Conservation (phyloP, 73 alveolate species). For the Breviolum minutum region DNA sequence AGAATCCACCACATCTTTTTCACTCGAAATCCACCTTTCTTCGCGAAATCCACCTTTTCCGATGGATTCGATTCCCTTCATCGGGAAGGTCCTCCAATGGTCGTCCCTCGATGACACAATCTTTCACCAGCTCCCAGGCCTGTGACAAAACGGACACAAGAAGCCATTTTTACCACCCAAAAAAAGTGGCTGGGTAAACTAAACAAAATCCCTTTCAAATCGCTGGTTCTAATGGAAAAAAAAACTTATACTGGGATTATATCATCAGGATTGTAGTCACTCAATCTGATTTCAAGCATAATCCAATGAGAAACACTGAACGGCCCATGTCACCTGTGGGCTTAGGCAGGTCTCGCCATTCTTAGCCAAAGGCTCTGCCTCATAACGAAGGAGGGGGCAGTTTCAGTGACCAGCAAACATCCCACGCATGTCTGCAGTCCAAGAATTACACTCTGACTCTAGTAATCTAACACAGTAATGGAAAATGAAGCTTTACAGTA, state of each 20-base stretch:
- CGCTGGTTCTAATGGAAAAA: neutral
- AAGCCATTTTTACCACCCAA: neutral
- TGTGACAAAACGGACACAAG: neutral
- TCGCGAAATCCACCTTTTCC: no score
- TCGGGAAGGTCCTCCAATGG: constrained; percentile 57
- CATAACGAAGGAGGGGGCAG: no score
- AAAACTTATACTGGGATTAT: no score
- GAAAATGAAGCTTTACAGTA: neutral
- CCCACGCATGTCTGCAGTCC: neutral
- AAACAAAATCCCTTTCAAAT: neutral
- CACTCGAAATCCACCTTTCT: no score
- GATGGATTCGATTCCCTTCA: no score
- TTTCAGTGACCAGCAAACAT: neutral
- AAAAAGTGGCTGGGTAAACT: neutral
- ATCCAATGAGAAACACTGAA: neutral
- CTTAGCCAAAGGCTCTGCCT: constrained; percentile 81
- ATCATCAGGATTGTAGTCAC: no score
- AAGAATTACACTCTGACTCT: neutral
- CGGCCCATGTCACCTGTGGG: constrained; percentile 52
- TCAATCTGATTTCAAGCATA: no score
- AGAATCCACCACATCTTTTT: no score
- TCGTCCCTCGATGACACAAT: constrained; percentile 93
- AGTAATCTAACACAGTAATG: neutral
- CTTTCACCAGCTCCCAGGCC: constrained; percentile 94
- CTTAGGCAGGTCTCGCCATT: constrained; percentile 92